Base-by-base conservation (phyloP, 2,329 filamentous ascomycete genomes). In the Aspergillus sp. region DNA sequence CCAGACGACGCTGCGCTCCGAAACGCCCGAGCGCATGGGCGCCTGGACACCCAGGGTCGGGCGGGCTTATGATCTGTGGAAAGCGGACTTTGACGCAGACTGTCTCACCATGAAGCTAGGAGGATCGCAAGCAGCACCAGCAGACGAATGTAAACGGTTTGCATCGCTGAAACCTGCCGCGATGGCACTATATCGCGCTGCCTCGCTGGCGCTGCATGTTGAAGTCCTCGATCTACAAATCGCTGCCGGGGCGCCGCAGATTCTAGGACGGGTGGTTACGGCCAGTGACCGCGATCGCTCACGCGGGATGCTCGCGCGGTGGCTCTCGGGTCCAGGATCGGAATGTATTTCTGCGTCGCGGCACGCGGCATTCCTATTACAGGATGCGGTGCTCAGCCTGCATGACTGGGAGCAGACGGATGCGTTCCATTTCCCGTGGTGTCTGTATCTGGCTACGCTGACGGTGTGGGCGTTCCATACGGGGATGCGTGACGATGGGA, bases 221-320 rank as follows among this genome's bases (percentile, higher is more conserved):
- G 83, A 86, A 15, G 81, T 87, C 41, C 72, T 86, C 1, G 84
- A 87, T 62, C 72, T 87, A 0, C 85, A 88, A 62, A 86, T 87
- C 42, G 84, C 83, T 44, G 85, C 84, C 0, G 85, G 85, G 0
- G 81, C 84, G 3, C 71, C 78, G 1, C 80, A 86, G 47, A 87
- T 88, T 24, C 75, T 87, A 0, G 84, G 85, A 0, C 76, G 83
- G 0, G 4, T 77, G 78, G 48, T 85, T 76, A 3, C 80, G 76
- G n/a, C 75, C 71, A 32, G 74, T 77, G 3, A 78, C 85, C n/a
- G 82, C 78, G 67, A 75, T 69, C 76, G 2, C 74, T 74, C 54
- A 78, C 82, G 1, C 75, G 79, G 0, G 1, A 61, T 48, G 13
- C 55, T 70, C 17, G 48, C 58, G 2, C 54, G 58, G 4, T 70